phyloP scores from a whole-genome alignment of 176 grass and related monocot species.

The Urochloa ruziziensis region DNA sequence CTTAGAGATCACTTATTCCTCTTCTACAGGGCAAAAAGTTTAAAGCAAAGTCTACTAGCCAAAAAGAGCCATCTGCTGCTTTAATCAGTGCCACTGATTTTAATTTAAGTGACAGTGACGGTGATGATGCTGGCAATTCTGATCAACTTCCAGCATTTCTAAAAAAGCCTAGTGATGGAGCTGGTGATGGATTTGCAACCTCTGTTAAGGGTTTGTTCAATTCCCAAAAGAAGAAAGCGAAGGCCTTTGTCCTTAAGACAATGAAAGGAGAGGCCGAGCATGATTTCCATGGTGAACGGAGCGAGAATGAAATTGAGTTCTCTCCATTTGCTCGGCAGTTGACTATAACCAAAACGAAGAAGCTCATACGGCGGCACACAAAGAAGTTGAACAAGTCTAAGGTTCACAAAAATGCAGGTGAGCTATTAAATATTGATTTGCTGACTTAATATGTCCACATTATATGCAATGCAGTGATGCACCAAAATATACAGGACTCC shows the following conservation, averaged over 20 bases:
- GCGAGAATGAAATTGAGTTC: conserved; percentile 86
- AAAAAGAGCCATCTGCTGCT: conserved; percentile 50
- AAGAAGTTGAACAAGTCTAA: conserved; percentile 68
- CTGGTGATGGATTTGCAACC: conserved; percentile 91
- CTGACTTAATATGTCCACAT: background rate
- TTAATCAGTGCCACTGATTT: conserved; percentile 53
- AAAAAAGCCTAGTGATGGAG: conserved; percentile 75
- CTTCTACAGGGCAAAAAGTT: conserved; percentile 89
- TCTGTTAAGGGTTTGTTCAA: conserved; percentile 93
- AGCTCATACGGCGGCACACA: conserved; percentile 80
- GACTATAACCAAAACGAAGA: conserved; percentile 88
- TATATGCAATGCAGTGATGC: background rate
- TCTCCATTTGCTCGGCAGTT: conserved; percentile 91
- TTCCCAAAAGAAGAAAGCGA: conserved; percentile 80
- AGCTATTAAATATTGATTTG: conserved; percentile 5
- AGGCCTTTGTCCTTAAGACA: conserved; percentile 78
- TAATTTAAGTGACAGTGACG: conserved; percentile 80
- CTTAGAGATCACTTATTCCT: conserved; percentile 17
- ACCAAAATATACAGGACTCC: background rate
- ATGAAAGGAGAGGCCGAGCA: conserved; percentile 81
- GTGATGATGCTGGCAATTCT: conserved; percentile 55
- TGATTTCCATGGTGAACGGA: conserved; percentile 84
- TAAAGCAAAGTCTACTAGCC: conserved; percentile 78
- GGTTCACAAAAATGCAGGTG: conserved; percentile 53
- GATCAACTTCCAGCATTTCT: conserved; percentile 72